Evolutionary conservation across 495 filamentous ascomycete species (phyloP).

Genomic region (Daldinia decipiens): DNA sequence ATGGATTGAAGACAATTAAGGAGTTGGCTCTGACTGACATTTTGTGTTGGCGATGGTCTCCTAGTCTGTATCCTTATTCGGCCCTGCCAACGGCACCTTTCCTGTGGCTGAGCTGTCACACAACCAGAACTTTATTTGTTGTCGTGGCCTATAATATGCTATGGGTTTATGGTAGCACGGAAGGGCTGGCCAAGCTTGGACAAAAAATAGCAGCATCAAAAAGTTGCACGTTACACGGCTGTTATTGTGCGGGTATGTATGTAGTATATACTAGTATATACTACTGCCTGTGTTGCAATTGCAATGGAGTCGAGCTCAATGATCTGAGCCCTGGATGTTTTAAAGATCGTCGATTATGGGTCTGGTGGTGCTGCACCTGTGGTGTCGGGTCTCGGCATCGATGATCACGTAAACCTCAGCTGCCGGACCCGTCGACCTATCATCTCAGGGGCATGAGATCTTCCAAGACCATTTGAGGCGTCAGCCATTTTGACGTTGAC

Average conservation of each 20-base stretch:
- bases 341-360: slow-evolving; percentile 37
- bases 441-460: slow-evolving; percentile 9
- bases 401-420: slow-evolving; percentile 34
- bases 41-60: neutral
- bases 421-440: slow-evolving; percentile 35
- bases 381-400: slow-evolving; percentile 39
- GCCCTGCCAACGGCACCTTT: slow-evolving; percentile 17
- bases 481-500: neutral
- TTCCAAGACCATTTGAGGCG: neutral
- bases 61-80: slow-evolving; percentile 12
- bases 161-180: neutral
- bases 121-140: slow-evolving; percentile 29
- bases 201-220: slow-evolving; percentile 15
- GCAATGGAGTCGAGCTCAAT: slow-evolving; percentile 22
- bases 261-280: neutral
- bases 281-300: neutral
- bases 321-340: slow-evolving; percentile 41
- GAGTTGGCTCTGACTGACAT: slow-evolving; percentile 5
- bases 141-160: slow-evolving; percentile 23
- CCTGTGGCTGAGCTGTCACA: slow-evolving; percentile 38
- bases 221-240: neutral
- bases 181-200: slow-evolving; percentile 13
- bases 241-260: neutral
- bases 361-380: slow-evolving; percentile 27
- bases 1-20: neutral